Percentiles rank a stretch among this genome's conserved stretches.
phyloP scores from a whole-genome alignment of 1,284 basidiomycete species.

The Flammula alnicola region DNA sequence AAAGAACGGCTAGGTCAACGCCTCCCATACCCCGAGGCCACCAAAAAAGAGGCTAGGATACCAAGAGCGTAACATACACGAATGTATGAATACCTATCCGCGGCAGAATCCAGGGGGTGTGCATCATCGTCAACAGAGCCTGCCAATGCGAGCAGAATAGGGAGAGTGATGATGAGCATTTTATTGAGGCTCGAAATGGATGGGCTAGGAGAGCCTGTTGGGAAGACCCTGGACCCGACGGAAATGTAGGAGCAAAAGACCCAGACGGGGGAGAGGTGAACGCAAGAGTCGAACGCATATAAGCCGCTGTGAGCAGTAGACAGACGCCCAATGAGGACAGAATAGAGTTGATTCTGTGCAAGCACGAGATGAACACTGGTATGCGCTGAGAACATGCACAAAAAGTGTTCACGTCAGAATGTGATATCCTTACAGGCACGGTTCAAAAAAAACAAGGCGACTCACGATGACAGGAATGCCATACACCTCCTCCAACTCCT shows the following conservation, averaged over 20 bases:
- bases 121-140: constrained; percentile 55
- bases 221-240: not conserved
- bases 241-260: constrained; percentile 5
- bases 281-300: constrained; percentile 50
- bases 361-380: constrained; percentile 73
- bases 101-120: constrained; percentile 65
- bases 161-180: constrained; percentile 48
- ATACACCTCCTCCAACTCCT: constrained; percentile 77
- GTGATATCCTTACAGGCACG: too few relatives aligned
- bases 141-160: constrained; percentile 55
- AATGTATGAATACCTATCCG: constrained; percentile 71
- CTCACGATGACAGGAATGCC: constrained; percentile 74
- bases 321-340: constrained; percentile 68
- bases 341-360: constrained; percentile 74
- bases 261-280: constrained; percentile 12
- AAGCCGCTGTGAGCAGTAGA: constrained; percentile 66
- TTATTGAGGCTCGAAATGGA: constrained; percentile 21
- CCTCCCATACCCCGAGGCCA: constrained; percentile 71
- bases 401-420: not conserved
- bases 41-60: constrained; percentile 68
- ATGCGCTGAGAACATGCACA: constrained; percentile 53
- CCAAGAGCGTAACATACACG: constrained; percentile 66
- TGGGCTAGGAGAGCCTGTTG: constrained; percentile 17
- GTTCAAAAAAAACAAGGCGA: constrained; percentile 25
- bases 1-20: constrained; percentile 23